Conservation (phyloP, 768 basidiomycete genomes). For the Cystoderma amianthinum region DNA sequence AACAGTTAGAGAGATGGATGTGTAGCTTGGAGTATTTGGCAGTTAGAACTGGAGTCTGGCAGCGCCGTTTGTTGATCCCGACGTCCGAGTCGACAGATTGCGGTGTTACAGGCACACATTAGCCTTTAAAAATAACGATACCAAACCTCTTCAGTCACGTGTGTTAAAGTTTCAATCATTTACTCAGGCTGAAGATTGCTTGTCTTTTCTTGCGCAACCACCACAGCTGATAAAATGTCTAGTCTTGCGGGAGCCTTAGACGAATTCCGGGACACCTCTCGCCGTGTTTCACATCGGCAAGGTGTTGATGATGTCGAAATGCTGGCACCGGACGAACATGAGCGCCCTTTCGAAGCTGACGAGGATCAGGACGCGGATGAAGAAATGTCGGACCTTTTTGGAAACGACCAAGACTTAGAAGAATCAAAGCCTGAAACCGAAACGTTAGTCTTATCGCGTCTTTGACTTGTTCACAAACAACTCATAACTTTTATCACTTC, state of each 20-base stretch:
- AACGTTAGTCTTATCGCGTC: slow-evolving; percentile 23
- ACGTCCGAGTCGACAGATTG: no score
- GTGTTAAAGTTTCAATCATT: no score
- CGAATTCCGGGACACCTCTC: slow-evolving; percentile 15
- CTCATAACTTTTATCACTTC: slow-evolving; percentile 7
- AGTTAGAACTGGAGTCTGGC: no score
- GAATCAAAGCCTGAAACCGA: slow-evolving; percentile 36
- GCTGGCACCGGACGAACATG: slow-evolving; percentile 19
- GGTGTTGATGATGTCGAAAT: slow-evolving; percentile 34
- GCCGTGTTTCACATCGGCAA: slow-evolving; percentile 5
- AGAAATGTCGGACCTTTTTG: slow-evolving; percentile 77
- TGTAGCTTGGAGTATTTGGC: no score
- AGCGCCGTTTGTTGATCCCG: no score
- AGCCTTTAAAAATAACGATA: no score
- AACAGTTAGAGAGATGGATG: no score
- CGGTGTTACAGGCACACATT: no score
- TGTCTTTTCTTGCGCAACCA: no score
- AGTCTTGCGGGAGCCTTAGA: slow-evolving; percentile 54
- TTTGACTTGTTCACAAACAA: not conserved
- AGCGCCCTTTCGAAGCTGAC: slow-evolving; percentile 18
- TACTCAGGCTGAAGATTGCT: no score
- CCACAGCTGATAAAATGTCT: slow-evolving; percentile 44
- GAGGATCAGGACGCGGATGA: slow-evolving; percentile 32
- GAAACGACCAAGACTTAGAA: slow-evolving; percentile 54
- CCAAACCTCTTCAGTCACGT: no score